Percentiles rank a stretch among this genome's conserved stretches.
phyloP scores from a whole-genome alignment of 2,329 filamentous ascomycete species.

The Curvularia verruculosa region DNA sequence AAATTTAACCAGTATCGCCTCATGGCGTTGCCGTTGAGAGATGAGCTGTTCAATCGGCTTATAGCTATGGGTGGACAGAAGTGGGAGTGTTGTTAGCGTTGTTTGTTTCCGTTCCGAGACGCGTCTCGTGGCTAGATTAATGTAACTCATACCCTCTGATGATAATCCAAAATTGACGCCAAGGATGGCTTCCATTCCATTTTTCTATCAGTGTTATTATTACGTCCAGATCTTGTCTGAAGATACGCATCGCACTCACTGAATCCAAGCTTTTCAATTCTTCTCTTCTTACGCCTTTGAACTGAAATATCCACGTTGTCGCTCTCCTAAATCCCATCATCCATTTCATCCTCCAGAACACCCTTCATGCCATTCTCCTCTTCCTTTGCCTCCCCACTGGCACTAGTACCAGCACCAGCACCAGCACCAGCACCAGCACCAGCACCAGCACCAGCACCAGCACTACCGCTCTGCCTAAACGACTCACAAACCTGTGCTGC shows the following conservation, averaged over 20 bases:
- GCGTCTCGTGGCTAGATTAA: background rate
- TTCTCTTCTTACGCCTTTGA: too few relatives aligned
- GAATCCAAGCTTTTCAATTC: background rate
- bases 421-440: background rate
- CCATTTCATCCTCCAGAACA: too few relatives aligned
- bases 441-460: background rate
- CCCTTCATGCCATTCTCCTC: background rate
- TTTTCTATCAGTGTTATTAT: background rate
- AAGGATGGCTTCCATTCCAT: background rate
- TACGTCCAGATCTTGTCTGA: background rate
- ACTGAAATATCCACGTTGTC: too few relatives aligned
- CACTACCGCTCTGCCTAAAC: background rate
- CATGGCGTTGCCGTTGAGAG: slow-evolving; percentile 73
- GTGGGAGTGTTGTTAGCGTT: slow-evolving; percentile 74
- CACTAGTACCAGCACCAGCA: background rate
- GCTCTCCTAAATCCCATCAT: too few relatives aligned
- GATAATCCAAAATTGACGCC: background rate
- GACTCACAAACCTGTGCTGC: background rate
- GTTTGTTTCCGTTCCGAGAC: background rate
- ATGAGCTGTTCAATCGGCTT: slow-evolving; percentile 81
- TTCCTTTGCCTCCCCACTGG: background rate
- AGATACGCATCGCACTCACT: background rate
- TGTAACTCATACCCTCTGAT: background rate
- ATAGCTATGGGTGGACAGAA: slow-evolving; percentile 79
- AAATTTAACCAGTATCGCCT: slow-evolving; percentile 64